phyloP scores from a whole-genome alignment of 2,329 filamentous ascomycete genomes.

The Diaporthe aspalathi region DNA sequence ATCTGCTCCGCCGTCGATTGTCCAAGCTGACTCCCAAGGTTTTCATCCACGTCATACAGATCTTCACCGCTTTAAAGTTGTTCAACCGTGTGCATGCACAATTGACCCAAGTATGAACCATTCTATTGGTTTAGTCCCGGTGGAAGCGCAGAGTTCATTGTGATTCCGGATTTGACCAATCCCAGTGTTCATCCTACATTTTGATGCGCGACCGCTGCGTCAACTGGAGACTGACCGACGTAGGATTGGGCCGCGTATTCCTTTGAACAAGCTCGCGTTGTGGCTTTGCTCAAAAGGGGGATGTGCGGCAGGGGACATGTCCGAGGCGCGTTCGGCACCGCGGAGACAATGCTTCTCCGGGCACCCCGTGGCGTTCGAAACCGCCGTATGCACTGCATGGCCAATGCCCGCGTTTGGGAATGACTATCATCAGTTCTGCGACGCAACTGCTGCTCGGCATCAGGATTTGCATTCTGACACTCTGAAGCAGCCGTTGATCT shows the following conservation, averaged over 20 bases:
- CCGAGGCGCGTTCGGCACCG: neutral
- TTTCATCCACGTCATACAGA: no score
- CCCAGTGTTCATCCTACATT: neutral
- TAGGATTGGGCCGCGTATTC: neutral
- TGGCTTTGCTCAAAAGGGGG: constrained; percentile 5
- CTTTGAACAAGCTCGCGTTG: neutral
- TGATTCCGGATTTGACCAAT: neutral
- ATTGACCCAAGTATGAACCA: neutral
- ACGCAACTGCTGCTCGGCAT: neutral
- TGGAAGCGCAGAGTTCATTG: neutral
- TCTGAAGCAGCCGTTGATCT: neutral
- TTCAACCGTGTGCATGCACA: neutral
- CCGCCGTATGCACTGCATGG: neutral
- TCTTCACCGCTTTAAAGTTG: no score
- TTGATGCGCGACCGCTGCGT: no score
- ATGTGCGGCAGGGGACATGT: neutral
- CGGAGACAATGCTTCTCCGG: neutral
- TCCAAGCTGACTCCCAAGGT: no score
- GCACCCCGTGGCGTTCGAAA: neutral
- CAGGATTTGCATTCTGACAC: neutral
- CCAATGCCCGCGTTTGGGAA: neutral
- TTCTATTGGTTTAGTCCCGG: neutral
- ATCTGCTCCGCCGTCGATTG: no score
- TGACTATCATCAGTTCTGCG: neutral
- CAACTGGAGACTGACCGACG: neutral